phyloP scores from a whole-genome alignment of 305 asterid genomes.

The Solanum hybrid region DNA sequence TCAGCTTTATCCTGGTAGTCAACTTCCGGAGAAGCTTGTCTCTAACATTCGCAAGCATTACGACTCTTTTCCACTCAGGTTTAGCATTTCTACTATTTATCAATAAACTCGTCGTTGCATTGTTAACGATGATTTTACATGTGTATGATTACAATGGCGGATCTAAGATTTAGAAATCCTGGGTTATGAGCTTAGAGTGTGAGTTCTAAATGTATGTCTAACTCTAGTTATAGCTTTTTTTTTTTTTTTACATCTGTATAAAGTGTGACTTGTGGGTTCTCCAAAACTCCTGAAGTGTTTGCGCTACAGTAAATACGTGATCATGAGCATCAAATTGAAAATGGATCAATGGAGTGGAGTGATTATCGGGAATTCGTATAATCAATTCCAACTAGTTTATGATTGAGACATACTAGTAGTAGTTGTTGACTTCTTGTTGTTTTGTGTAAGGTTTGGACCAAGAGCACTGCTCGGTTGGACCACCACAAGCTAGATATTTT shows the following conservation, averaged over 20 bases:
- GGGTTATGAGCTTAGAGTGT: background rate
- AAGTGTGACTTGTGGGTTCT: background rate
- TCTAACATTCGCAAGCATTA: constrained; percentile 89
- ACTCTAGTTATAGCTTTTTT: background rate
- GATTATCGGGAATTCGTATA: background rate
- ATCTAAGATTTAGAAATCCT: background rate
- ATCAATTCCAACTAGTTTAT: background rate
- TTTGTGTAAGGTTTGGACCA: background rate
- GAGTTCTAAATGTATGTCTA: background rate
- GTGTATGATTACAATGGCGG: background rate
- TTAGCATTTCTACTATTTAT: background rate
- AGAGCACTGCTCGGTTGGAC: background rate
- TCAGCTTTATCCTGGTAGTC: constrained; percentile 94
- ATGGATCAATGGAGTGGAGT: background rate
- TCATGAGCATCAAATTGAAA: background rate
- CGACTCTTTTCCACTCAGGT: constrained; percentile 92
- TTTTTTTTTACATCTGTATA: background rate
- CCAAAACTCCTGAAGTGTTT: background rate
- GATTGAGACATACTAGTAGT: background rate
- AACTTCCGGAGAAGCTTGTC: constrained; percentile 86
- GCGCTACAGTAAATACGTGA: background rate
- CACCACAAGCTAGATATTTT: background rate
- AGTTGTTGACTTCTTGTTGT: background rate
- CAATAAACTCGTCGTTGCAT: background rate
- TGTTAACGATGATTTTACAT: background rate